Evolutionary conservation across 768 basidiomycete species (phyloP), one percentile per base, ranked within the genome.

Genomic region (Candolleomyces aberdarensis): DNA sequence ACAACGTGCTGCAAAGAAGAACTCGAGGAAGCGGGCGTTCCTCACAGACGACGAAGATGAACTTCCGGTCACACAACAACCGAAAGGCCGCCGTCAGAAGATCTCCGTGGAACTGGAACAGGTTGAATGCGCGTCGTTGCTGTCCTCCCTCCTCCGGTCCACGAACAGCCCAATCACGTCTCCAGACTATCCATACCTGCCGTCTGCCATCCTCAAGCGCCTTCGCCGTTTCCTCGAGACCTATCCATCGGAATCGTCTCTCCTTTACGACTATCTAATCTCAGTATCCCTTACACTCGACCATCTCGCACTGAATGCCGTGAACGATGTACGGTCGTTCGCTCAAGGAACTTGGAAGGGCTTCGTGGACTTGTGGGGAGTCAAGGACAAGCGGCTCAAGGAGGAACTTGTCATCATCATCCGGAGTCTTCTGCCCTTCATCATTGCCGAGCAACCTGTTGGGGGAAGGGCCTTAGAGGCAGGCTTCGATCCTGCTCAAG

Each of bases 351-450:
- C 87, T 1, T 92, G 94, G 86, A 74, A 84, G 50, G 71, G 72
- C 2, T 67, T 98, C 5, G 78, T 94, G 3, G 74, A 74, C 2
- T 73, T 96, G 26, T 97, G 94, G 94, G 79, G 80, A 2, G 89
- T 89, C 17, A 94, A 92, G 74, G 88, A 86, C 70, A 86, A 83
- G 61, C 71, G 78, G 8, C 75, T 90, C 65, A 94, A 95, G 70
- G 94, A 96, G 71, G 83, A 85, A 48, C 76, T 98, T 17, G 77
- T 95, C 31, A 80, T 87, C n/a, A 80, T 92, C 22, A 73, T 97
- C 19, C 83, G 84, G 17, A 76, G 80, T 14, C 76, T 97, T 3
- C 83, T 96, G 47, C 91, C 91, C 0, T 94, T 87, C 70, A 72
- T 91, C 53, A 80, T 80, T 0, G 74, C 78, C 36, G 74, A 72